Conservation (phyloP, 2,329 filamentous ascomycete species). For the Thelonectria discophora region DNA sequence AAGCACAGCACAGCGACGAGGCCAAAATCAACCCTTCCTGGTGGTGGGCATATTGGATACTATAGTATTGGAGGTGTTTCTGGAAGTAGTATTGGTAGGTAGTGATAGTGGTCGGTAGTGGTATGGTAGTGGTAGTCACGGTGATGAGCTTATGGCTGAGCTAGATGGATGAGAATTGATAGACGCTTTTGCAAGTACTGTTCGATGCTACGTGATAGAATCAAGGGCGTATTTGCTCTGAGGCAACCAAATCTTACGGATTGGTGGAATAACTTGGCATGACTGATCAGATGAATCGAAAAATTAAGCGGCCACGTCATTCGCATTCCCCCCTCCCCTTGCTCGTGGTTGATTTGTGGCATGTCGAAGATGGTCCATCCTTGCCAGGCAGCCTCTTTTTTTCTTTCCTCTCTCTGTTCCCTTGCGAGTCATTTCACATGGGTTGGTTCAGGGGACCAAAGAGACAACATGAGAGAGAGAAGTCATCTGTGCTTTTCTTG, state of each 20-base stretch:
- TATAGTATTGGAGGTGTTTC: constrained; percentile 16
- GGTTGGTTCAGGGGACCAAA: too few species aligned
- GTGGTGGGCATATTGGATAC: constrained; percentile 15
- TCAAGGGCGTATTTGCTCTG: too few species aligned
- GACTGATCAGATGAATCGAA: constrained; percentile 5
- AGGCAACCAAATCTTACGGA: neutral
- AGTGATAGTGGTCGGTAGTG: too few species aligned
- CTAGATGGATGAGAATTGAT: constrained; percentile 6
- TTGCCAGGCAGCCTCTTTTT: neutral
- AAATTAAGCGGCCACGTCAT: constrained; percentile 15
- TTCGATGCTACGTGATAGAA: neutral
- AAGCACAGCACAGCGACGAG: constrained; percentile 34
- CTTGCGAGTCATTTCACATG: too few species aligned
- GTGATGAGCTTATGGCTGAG: constrained; percentile 4
- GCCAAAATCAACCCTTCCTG: constrained; percentile 7
- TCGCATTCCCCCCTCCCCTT: neutral
- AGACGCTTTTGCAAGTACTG: neutral
- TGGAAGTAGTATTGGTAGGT: neutral
- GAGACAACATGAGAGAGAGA: too few species aligned
- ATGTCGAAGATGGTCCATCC: neutral
- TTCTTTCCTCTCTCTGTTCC: too few species aligned
- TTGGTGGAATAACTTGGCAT: constrained; percentile 14
- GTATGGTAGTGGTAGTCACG: too few species aligned
- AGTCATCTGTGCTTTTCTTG: too few species aligned
- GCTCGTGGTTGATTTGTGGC: neutral